Base-by-base conservation (phyloP, 1,284 basidiomycete species). In the Crucibulum cyathiforme region DNA sequence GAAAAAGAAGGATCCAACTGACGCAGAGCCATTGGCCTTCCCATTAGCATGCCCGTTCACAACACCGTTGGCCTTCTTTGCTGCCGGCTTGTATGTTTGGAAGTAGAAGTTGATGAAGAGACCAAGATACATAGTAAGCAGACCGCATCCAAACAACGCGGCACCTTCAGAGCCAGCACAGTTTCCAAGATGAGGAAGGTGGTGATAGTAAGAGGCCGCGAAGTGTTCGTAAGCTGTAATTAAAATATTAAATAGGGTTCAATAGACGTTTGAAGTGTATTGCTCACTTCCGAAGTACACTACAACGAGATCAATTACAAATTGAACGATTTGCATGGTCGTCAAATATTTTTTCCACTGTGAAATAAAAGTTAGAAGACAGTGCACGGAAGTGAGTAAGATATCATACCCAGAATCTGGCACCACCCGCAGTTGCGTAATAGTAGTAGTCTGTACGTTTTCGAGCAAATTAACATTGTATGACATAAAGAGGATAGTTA, bases 281-380 rank as follows among this genome's bases (percentile, higher is more conserved):
- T 41, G 89, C 95, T 68, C 72, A 94, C 95, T 96, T 71, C 93
- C 95, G 70, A 96, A 97, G 85, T 96, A 98, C 67, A 96, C 93
- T 64, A 92, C 80, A 74, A 86, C 86, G 41, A 98, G 80, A 79
- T 98, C 96, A 69, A 98, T 90, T 65, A 98, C 77, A 74, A 98
- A 98, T 80, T 98, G 96, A 45, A 85, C 86, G 73, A 99, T 99
- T 81, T 99, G 98, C 87, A 98, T 91, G 41, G 87, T 89, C 52
- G 97, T 98, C 65, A 98, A 81, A 77, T 96, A 94, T 79, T 96
- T 95, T 84, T 98, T 98, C 96, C 96, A 98, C 93, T 94, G 65
- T 31, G 60, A 60, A 39, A 52, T 53, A 15, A n/a, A 63, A 36
- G 55, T 36, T 46, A 35, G 49, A 38, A 36, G 63, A 39, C 61